A percentile compares a stretch with the other conserved stretches of the same genome.
Conservation (phyloP, 192 early-diverging fungal genomes). For the Linderina pennispora region DNA sequence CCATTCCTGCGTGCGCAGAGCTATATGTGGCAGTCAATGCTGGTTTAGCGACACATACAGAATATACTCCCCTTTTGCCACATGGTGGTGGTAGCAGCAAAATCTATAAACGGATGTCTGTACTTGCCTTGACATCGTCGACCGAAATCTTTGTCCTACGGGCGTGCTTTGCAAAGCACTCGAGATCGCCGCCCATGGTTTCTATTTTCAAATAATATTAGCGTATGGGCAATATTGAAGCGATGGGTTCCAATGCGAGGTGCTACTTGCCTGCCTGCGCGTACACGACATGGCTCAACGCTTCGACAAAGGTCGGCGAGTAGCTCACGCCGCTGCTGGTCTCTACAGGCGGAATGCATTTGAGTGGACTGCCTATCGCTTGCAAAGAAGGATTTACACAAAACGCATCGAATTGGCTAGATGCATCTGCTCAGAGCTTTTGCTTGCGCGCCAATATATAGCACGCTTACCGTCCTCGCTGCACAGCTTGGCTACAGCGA, state of each 20-base stretch:
- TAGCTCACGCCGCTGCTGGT: slow-evolving; percentile 7
- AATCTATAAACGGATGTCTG: too few relatives aligned
- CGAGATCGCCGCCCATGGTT: slow-evolving; percentile 33
- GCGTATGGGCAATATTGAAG: neutral
- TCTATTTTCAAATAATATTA: slow-evolving; percentile 8
- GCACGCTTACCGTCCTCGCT: neutral
- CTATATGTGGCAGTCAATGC: slow-evolving; percentile 6
- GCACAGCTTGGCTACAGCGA: neutral
- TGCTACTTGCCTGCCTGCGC: slow-evolving; percentile 33
- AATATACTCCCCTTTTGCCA: neutral
- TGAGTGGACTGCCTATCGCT: too few relatives aligned
- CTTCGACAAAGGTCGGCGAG: slow-evolving; percentile 34
- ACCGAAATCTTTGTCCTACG: slow-evolving; percentile 41
- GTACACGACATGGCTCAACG: slow-evolving; percentile 33
- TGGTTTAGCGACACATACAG: neutral
- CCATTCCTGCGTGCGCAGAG: slow-evolving; percentile 32
- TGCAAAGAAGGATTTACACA: too few relatives aligned
- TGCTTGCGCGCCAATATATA: too few relatives aligned
- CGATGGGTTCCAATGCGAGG: neutral
- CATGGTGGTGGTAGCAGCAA: too few relatives aligned
- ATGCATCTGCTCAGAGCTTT: too few relatives aligned
- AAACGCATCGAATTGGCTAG: too few relatives aligned
- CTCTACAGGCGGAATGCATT: slow-evolving; percentile 29
- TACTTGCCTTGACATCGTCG: slow-evolving; percentile 34
- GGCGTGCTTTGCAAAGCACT: slow-evolving; percentile 42